These are phyloP conservation scores for Chaetomium sp. DNA, from an alignment of 2,329 filamentous ascomycete genomes.

Conservation along the genomic window DNA sequence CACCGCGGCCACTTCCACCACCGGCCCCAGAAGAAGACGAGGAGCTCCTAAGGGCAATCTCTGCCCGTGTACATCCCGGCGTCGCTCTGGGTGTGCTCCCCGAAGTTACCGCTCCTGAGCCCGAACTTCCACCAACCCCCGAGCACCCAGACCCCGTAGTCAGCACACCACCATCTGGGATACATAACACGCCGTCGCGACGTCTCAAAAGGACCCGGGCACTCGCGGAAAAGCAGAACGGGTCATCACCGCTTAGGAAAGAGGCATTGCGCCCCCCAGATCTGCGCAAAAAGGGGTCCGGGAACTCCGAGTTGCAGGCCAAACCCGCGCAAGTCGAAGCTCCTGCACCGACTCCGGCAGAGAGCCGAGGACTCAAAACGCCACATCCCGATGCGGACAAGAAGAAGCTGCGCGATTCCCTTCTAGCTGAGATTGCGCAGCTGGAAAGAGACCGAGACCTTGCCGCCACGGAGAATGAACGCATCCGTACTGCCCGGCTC, in stretches of 20 bases:
- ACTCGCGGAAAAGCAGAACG: conserved; percentile 35
- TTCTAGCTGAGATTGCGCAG: conserved; percentile 49
- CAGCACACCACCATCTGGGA: conserved; percentile 50
- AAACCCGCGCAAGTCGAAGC: conserved; percentile 16
- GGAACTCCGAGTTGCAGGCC: not conserved
- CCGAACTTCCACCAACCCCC: conserved; percentile 56
- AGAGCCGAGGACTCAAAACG: conserved; percentile 35
- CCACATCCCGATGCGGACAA: conserved; percentile 42
- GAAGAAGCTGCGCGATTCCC: conserved; percentile 44
- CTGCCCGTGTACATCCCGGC: conserved; percentile 32
- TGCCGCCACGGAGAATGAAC: conserved; percentile 52
- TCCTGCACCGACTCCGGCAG: conserved; percentile 23
- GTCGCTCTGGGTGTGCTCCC: conserved; percentile 30
- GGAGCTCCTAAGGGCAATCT: conserved; percentile 38
- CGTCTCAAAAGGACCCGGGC: conserved; percentile 38
- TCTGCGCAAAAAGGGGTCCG: not conserved
- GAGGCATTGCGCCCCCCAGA: conserved; percentile 23
- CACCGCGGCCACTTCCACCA: conserved; percentile 42
- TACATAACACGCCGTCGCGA: conserved; percentile 53
- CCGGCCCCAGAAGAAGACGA: conserved; percentile 37
- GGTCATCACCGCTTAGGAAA: conserved; percentile 48
- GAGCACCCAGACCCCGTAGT: conserved; percentile 47
- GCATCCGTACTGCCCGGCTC: conserved; percentile 40
- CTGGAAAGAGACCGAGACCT: conserved; percentile 54
- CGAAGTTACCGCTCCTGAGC: conserved; percentile 41